Conservation (phyloP, 2,329 filamentous ascomycete genomes). For the Verruconis gallopava region DNA sequence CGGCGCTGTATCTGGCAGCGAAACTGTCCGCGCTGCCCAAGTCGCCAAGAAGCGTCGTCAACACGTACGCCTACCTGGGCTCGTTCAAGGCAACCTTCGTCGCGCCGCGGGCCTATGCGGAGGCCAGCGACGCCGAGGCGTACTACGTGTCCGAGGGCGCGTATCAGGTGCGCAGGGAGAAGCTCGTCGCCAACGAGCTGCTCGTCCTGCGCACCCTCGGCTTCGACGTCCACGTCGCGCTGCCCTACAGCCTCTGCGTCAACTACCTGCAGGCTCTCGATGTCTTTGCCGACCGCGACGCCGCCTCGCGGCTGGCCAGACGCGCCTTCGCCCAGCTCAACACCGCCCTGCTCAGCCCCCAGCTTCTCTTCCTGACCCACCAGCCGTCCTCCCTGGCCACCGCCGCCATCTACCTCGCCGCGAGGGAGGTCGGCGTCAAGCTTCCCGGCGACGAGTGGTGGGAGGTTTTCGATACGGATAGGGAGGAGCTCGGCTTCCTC, state of each 20-base stretch:
- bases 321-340: slow-evolving; percentile 71
- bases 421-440: slow-evolving; percentile 60
- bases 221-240: slow-evolving; percentile 72
- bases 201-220: slow-evolving; percentile 62
- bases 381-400: slow-evolving; percentile 78
- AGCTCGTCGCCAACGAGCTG: slow-evolving; percentile 62
- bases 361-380: slow-evolving; percentile 82
- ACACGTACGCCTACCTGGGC: slow-evolving; percentile 71
- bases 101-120: slow-evolving; percentile 15
- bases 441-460: slow-evolving; percentile 84
- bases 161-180: slow-evolving; percentile 51
- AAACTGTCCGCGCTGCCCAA: slow-evolving; percentile 71
- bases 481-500: slow-evolving; percentile 86
- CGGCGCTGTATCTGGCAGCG: slow-evolving; percentile 64
- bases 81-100: slow-evolving; percentile 47
- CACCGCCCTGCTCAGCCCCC: slow-evolving; percentile 70
- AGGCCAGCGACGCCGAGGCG: slow-evolving; percentile 16
- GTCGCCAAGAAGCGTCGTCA: slow-evolving; percentile 66
- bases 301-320: slow-evolving; percentile 43
- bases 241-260: slow-evolving; percentile 76
- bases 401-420: slow-evolving; percentile 81
- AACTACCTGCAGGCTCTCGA: slow-evolving; percentile 89
- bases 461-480: slow-evolving; percentile 93
- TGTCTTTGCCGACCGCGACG: slow-evolving; percentile 35
- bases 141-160: slow-evolving; percentile 58